A percentile compares a stretch with the other conserved stretches of the same genome.
phyloP scores from a whole-genome alignment of 225 moss, liverwort and hornwort species.

The Sphagnum contortum region DNA sequence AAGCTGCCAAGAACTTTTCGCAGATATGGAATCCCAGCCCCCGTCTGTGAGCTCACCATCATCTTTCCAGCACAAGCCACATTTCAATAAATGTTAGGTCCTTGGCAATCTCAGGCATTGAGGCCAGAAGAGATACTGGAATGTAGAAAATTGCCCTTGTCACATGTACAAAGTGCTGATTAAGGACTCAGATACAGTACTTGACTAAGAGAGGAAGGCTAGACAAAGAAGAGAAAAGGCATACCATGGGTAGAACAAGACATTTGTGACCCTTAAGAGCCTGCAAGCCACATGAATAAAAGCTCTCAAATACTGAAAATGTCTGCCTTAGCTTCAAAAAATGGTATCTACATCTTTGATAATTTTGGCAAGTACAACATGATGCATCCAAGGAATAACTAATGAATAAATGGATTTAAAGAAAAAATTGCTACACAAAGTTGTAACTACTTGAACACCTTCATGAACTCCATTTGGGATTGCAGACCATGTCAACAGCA shows the following conservation, averaged over 20 bases:
- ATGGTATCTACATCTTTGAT: too few relatives aligned
- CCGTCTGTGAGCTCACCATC: constrained; percentile 83
- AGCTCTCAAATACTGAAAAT: too few relatives aligned
- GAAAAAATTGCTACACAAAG: too few relatives aligned
- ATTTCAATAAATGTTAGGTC: constrained; percentile 1
- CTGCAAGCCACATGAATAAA: constrained; percentile 17
- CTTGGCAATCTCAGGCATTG: not conserved
- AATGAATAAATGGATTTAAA: too few relatives aligned
- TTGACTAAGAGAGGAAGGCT: not conserved
- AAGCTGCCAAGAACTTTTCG: constrained; percentile 51
- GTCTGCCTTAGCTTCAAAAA: too few relatives aligned
- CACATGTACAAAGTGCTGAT: too few relatives aligned
- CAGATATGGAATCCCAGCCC: constrained; percentile 70
- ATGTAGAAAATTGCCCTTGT: too few relatives aligned
- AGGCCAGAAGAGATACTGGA: not conserved
- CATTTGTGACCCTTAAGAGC: constrained; percentile 43
- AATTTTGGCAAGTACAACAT: too few relatives aligned
- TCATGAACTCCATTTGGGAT: too few relatives aligned
- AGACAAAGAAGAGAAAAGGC: not conserved
- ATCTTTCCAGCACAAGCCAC: constrained; percentile 22
- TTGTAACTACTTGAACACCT: too few relatives aligned
- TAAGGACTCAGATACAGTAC: not conserved
- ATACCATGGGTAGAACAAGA: constrained; percentile 72
- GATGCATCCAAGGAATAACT: too few relatives aligned
- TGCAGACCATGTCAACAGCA: too few relatives aligned